phyloP scores from a whole-genome alignment of 768 basidiomycete genomes.

The Mrakia blollopis region DNA sequence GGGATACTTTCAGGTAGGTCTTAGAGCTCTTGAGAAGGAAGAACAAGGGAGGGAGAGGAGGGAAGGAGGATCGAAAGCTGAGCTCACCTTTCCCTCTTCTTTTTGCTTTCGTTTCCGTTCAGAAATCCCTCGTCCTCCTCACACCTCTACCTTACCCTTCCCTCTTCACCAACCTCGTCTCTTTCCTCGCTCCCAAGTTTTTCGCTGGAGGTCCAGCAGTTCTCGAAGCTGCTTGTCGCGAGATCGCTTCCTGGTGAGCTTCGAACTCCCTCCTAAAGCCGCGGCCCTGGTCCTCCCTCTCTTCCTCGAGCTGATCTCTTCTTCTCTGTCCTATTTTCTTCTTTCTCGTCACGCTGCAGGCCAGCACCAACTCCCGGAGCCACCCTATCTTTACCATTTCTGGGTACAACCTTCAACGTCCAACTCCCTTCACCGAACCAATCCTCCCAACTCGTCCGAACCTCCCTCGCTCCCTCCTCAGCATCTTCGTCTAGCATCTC shows the following conservation, averaged over 20 bases:
- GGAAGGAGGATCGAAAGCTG: not conserved
- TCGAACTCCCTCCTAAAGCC: too few relatives aligned
- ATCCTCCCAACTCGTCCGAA: slow-evolving; percentile 22
- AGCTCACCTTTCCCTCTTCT: not conserved
- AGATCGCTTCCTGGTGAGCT: slow-evolving; percentile 30
- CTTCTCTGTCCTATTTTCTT: not conserved
- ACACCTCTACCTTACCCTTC: slow-evolving; percentile 30
- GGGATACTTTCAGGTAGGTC: slow-evolving; percentile 32
- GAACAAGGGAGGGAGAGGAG: not conserved
- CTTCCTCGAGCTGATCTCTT: not conserved
- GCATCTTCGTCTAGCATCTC: slow-evolving; percentile 9
- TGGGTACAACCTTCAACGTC: slow-evolving; percentile 24
- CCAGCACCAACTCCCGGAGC: slow-evolving; percentile 20
- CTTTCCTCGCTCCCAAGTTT: slow-evolving; percentile 19
- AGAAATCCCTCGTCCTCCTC: slow-evolving; percentile 33
- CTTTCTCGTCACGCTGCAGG: slow-evolving; percentile 3
- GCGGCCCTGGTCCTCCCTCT: not conserved
- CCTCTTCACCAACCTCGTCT: slow-evolving; percentile 27
- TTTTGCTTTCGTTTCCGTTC: not conserved
- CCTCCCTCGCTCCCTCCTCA: slow-evolving; percentile 6
- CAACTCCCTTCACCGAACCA: slow-evolving; percentile 26
- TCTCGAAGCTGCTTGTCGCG: slow-evolving; percentile 18
- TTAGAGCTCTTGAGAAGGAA: not conserved
- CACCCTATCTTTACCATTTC: slow-evolving; percentile 19
- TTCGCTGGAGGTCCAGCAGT: slow-evolving; percentile 25